Evolutionary conservation across 2,329 filamentous ascomycete genomes (phyloP).

Genomic region (Metarhizium rileyi): DNA sequence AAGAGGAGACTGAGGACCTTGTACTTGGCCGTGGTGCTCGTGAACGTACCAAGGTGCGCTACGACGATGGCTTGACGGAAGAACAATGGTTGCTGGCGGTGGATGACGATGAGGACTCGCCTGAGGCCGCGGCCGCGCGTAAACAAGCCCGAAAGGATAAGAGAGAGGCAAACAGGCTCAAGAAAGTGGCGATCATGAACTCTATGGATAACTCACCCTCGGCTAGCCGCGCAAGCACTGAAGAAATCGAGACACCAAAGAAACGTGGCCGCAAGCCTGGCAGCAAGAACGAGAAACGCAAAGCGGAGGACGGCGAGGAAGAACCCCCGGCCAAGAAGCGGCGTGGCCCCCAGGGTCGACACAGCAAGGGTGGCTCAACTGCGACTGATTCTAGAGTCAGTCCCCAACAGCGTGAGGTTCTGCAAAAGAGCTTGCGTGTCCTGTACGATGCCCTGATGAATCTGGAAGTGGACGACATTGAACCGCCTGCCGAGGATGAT

Average conservation of each 20-base stretch:
- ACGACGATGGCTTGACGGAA: constrained; percentile 94
- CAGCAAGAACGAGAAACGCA: constrained; percentile 72
- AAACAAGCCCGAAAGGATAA: constrained; percentile 80
- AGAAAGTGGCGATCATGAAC: constrained; percentile 32
- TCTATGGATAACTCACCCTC: constrained; percentile 59
- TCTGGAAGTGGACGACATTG: constrained; percentile 67
- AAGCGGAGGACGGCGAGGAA: constrained; percentile 69
- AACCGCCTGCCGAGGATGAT: constrained; percentile 45
- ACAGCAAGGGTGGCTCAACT: constrained; percentile 44
- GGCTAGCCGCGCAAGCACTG: constrained; percentile 73
- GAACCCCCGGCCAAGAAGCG: constrained; percentile 73
- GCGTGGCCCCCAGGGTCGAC: constrained; percentile 58
- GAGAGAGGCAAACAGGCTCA: constrained; percentile 66
- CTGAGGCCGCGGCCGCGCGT: constrained; percentile 84
- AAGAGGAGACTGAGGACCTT: constrained; percentile 69
- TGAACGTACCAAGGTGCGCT: constrained; percentile 88
- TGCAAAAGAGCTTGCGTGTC: constrained; percentile 69
- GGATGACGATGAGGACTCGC: constrained; percentile 88
- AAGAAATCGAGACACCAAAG: constrained; percentile 67
- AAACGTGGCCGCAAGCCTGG: constrained; percentile 77
- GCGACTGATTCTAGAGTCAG: constrained; percentile 40
- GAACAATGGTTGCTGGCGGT: constrained; percentile 99
- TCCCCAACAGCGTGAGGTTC: constrained; percentile 58
- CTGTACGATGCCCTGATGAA: constrained; percentile 75
- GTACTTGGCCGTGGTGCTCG: constrained; percentile 79